Conservation (phyloP, 2,329 filamentous ascomycete genomes). For the Dactylonectria estremocensis region DNA sequence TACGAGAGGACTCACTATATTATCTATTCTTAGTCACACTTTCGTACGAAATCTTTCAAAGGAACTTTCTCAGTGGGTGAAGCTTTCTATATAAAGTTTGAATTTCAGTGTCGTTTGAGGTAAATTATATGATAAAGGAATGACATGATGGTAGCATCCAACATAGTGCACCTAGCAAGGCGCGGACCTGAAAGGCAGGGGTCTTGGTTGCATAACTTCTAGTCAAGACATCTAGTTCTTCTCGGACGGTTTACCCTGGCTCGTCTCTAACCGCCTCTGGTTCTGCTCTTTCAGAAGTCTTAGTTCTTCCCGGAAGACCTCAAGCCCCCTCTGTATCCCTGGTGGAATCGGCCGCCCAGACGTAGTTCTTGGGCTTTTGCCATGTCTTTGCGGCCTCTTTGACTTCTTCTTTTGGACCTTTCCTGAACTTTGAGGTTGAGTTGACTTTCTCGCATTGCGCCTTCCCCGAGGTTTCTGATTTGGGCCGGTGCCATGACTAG, state of each 20-base stretch:
- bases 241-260: neutral
- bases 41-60: too few relatives aligned
- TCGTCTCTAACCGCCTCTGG: neutral
- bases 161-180: neutral
- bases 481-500: neutral
- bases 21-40: too few relatives aligned
- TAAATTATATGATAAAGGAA: neutral
- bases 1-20: too few relatives aligned
- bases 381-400: neutral
- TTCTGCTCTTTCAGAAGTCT: neutral
- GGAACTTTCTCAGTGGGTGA: neutral
- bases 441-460: neutral
- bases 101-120: neutral
- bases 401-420: neutral
- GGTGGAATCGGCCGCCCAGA: neutral
- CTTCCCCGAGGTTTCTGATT: neutral
- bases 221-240: neutral
- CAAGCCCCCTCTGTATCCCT: neutral
- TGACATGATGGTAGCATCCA: neutral
- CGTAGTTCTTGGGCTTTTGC: neutral
- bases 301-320: neutral
- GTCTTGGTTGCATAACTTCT: neutral
- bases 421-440: neutral
- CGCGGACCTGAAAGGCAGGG: neutral
- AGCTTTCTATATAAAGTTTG: neutral